phyloP scores from a whole-genome alignment of 768 basidiomycete genomes.

The Pleurotus pulmonarius region DNA sequence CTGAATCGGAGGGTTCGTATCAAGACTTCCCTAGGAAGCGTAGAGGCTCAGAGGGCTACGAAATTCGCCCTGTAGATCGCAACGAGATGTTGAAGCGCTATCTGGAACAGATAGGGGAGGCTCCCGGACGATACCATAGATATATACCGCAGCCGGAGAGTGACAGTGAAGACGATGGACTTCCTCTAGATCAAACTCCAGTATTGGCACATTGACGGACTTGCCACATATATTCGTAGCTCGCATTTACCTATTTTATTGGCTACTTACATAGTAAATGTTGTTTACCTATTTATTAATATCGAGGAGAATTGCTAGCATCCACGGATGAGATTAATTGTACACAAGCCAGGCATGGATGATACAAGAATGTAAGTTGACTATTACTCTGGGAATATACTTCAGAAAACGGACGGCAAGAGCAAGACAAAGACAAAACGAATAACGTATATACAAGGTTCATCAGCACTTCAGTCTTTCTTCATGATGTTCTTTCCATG shows the following conservation, averaged over 20 bases:
- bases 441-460: not conserved
- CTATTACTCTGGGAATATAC: constrained; percentile 1
- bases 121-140: constrained; percentile 58
- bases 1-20: constrained; percentile 22
- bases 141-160: constrained; percentile 60
- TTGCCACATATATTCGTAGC: no score
- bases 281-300: no score
- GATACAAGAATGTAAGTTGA: not conserved
- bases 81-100: constrained; percentile 63
- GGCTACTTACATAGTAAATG: no score
- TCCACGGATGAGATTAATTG: not conserved
- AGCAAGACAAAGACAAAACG: not conserved
- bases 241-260: no score
- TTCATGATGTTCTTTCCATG: constrained; percentile 5
- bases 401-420: not conserved
- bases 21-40: constrained; percentile 37
- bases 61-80: constrained; percentile 57
- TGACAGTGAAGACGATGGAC: constrained; percentile 37
- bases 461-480: not conserved
- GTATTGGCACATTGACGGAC: no score
- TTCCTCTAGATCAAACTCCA: not conserved
- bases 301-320: no score
- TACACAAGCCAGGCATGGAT: not conserved
- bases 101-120: constrained; percentile 47
- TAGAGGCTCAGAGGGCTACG: constrained; percentile 81